A percentile compares a stretch with the other conserved stretches of the same genome.
phyloP scores from a whole-genome alignment of 768 basidiomycete genomes.

The Lentinula guzmanii region DNA sequence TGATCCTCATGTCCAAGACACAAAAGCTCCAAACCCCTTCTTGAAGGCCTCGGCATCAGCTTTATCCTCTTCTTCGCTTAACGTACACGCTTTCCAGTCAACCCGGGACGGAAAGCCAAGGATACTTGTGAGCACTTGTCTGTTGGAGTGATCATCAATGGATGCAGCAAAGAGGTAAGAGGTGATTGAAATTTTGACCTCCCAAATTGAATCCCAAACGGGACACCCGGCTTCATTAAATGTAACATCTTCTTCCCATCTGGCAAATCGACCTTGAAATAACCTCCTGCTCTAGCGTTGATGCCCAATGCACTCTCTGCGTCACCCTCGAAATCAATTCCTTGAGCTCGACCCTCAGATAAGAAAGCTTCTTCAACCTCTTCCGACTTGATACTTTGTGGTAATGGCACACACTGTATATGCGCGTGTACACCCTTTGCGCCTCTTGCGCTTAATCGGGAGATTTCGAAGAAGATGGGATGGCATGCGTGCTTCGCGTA shows the following conservation, averaged over 20 bases:
- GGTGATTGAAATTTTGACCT: constrained; percentile 48
- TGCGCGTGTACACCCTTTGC: constrained; percentile 94
- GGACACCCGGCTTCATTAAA: constrained; percentile 67
- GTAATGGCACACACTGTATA: constrained; percentile 80
- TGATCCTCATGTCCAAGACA: constrained; percentile 30
- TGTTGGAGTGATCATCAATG: constrained; percentile 23
- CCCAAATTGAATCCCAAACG: constrained; percentile 91
- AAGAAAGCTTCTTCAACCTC: constrained; percentile 68
- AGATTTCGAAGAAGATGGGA: constrained; percentile 84
- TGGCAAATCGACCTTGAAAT: constrained; percentile 90
- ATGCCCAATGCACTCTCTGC: constrained; percentile 54
- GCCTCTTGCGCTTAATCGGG: constrained; percentile 70
- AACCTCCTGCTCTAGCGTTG: constrained; percentile 54
- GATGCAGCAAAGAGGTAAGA: not conserved
- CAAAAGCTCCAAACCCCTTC: constrained; percentile 69
- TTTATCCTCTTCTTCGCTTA: constrained; percentile 80
- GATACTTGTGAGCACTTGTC: constrained; percentile 77
- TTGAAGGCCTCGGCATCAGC: constrained; percentile 84
- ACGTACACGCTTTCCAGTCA: constrained; percentile 89
- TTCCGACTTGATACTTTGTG: constrained; percentile 44
- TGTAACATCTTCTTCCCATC: constrained; percentile 83
- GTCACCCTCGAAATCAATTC: constrained; percentile 67
- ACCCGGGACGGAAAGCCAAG: constrained; percentile 70
- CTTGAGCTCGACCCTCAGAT: constrained; percentile 57
- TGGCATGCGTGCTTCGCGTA: constrained; percentile 66